Conservation (phyloP, 75 land plant species). For the Gnetum montanum region DNA sequence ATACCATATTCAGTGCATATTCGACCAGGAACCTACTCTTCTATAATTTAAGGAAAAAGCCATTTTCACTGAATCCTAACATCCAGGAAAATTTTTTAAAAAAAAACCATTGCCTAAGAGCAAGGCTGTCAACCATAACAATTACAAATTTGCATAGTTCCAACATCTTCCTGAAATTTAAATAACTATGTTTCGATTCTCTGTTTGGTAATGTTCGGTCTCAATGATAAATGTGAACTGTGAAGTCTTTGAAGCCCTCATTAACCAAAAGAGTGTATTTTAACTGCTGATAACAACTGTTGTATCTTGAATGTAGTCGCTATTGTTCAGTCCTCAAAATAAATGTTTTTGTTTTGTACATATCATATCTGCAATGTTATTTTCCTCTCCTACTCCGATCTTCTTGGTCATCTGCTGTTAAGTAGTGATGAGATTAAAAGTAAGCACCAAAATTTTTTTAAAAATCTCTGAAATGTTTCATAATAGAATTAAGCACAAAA, state of each 20-base stretch:
- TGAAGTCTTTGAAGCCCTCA: neutral
- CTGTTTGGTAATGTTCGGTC: neutral
- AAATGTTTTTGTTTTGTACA: constrained; percentile 5
- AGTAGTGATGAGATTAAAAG: neutral
- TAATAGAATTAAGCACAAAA: neutral
- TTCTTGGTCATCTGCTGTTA: constrained; percentile 10
- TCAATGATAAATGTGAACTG: neutral
- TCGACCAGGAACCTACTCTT: no score
- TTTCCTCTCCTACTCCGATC: constrained; percentile 8
- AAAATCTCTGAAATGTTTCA: constrained; percentile 4
- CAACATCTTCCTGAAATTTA: neutral
- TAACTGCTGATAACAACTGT: constrained; percentile 2
- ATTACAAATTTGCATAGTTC: neutral
- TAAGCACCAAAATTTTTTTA: neutral
- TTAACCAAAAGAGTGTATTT: neutral
- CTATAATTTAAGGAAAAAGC: no score
- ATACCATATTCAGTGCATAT: no score
- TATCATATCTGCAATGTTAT: constrained; percentile 6
- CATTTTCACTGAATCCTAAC: no score
- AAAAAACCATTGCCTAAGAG: neutral
- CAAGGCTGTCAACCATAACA: constrained; percentile 1
- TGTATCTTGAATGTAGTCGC: constrained; percentile 8
- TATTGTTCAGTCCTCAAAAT: constrained; percentile 3
- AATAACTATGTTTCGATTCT: constrained; percentile 1
- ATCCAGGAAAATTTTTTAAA: no score